Evolutionary conservation across 2,329 filamentous ascomycete genomes (phyloP), one percentile per base, ranked within the genome.

Genomic region (Neopestalotiopsis sp.): DNA sequence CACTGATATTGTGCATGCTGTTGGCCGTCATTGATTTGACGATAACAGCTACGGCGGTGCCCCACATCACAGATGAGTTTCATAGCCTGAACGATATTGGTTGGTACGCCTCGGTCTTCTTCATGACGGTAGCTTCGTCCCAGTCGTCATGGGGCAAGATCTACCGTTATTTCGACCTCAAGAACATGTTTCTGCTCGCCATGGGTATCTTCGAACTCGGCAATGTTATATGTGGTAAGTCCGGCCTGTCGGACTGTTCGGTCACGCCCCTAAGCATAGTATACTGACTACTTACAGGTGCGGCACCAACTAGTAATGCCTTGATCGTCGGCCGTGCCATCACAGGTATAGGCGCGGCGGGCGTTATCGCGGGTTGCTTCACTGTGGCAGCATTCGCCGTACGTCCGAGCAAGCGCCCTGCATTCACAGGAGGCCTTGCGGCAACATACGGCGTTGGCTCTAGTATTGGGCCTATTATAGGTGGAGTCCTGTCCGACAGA

Each of bases 391-490:
- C 10, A 64, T 67, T 61, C 34, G n/a, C 59, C 34, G 59, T 28
- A 14, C n/a, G 12, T 20, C 59, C 59, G 1, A n/a, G 24, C 24
- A 61, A 61, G 59, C 30, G 59, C 30, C 24, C 59, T 4, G 34
- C 59, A 4, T 61, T 32, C 59, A 61, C 59, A 12, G 59, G 59
- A 9, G 6, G 30, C 59, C 30, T 61, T 61, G 85, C 85, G 12
- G 85, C 82, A 64, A 87, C 89, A 80, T 89, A 85, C 77, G 88
- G 87, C 17, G 82, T 90, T 64, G 86, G 74, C 7, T 71, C 71
- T 34, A 84, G 87, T 6, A 82, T 83, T 3, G 86, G 85, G 0
- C 86, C 86, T 7, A 74, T 88, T 14, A 77, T 86, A 4, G 85
- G 85, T 5, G 85, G 85, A 24, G 84, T 76, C 6, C 85, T 88